A percentile compares a stretch with the other conserved stretches of the same genome.
phyloP scores from a whole-genome alignment of 2,329 filamentous ascomycete species.

The Beauveria brongniartii region DNA sequence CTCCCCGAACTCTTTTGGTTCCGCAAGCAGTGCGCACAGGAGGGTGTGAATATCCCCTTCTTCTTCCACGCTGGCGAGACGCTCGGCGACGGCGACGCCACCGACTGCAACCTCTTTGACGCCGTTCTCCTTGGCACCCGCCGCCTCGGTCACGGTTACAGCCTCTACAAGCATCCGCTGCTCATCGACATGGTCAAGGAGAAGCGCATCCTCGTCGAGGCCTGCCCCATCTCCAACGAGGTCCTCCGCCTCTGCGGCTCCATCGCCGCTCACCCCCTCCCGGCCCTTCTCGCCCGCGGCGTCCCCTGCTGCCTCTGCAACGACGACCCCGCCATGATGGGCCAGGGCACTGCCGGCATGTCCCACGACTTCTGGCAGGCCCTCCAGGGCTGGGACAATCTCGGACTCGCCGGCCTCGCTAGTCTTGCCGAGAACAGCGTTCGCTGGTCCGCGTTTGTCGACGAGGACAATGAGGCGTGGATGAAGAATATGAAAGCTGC shows the following conservation, averaged over 20 bases:
- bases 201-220: slow-evolving; percentile 79
- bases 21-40: slow-evolving; percentile 70
- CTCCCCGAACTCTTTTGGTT: slow-evolving; percentile 91
- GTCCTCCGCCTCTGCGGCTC: slow-evolving; percentile 70
- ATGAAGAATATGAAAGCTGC: slow-evolving; percentile 63
- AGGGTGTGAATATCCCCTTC: slow-evolving; percentile 78
- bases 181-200: slow-evolving; percentile 84
- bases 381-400: slow-evolving; percentile 83
- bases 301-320: slow-evolving; percentile 80
- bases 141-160: slow-evolving; percentile 83
- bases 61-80: slow-evolving; percentile 94
- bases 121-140: slow-evolving; percentile 79
- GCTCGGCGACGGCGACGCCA: slow-evolving; percentile 63
- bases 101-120: slow-evolving; percentile 80
- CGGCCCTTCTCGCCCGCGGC: slow-evolving; percentile 75
- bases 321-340: slow-evolving; percentile 83
- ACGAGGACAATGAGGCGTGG: slow-evolving; percentile 66
- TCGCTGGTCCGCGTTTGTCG: slow-evolving; percentile 82
- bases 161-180: slow-evolving; percentile 83
- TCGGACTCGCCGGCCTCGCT: slow-evolving; percentile 78
- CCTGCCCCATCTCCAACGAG: slow-evolving; percentile 87
- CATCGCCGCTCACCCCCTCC: slow-evolving; percentile 71
- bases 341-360: slow-evolving; percentile 72
- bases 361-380: slow-evolving; percentile 94
- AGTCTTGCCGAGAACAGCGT: slow-evolving; percentile 89